These are phyloP conservation scores for Brettanomyces naardenensis DNA, from an alignment of 805 yeast genomes.

Conservation along the genomic window DNA sequence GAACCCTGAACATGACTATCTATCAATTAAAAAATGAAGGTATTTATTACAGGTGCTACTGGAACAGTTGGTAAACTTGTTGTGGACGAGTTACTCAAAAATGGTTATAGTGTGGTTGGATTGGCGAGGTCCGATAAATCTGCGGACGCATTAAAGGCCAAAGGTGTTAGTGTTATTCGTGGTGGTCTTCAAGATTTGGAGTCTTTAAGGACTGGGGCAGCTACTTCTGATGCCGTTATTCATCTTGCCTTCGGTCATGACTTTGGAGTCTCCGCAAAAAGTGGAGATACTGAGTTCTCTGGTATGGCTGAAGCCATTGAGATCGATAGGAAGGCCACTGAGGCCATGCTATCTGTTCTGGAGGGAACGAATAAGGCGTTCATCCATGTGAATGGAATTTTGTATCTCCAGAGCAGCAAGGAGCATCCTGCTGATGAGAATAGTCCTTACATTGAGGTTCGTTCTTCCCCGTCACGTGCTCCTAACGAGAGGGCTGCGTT, in stretches of 20 bases:
- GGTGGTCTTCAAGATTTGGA: not conserved
- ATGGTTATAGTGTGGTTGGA: conserved; percentile 22
- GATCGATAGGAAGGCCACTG: not conserved
- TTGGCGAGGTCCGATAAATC: conserved; percentile 19
- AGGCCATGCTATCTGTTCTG: not conserved
- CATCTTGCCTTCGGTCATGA: not conserved
- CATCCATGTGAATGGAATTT: not conserved
- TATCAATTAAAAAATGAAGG: no score
- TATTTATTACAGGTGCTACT: conserved; percentile 28
- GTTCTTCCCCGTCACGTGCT: not conserved
- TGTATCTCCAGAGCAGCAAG: not conserved
- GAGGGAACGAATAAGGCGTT: conserved; percentile 2
- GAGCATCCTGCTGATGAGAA: not conserved
- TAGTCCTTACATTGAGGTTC: not conserved
- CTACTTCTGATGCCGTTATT: not conserved
- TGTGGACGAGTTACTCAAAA: conserved; percentile 17
- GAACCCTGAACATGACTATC: no score
- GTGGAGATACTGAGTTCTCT: no score
- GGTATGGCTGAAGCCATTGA: not conserved
- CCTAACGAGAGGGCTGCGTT: not conserved
- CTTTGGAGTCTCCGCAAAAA: no score
- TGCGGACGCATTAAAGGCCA: not conserved
- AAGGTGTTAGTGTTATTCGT: not conserved
- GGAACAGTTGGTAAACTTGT: conserved; percentile 27
- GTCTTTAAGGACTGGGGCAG: conserved; percentile 2